A percentile compares a stretch with the other conserved stretches of the same genome.
Conservation (phyloP, 352 stramenopile species). For the Globisporangium okanoganense region DNA sequence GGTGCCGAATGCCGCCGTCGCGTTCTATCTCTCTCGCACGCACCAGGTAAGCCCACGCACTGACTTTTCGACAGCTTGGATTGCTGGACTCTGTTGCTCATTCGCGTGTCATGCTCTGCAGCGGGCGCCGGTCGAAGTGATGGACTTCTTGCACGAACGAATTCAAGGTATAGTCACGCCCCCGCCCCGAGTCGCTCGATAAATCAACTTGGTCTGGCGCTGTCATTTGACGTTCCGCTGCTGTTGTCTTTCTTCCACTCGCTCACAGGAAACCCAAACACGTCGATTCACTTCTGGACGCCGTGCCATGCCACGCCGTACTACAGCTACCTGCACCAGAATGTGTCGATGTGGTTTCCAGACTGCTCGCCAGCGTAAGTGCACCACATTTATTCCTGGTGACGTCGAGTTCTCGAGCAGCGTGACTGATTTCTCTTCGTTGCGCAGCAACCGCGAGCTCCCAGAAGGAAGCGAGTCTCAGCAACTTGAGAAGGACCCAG, state of each 20-base stretch:
- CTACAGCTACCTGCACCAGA: slow-evolving; percentile 84
- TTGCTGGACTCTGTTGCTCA: neutral
- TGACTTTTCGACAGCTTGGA: neutral
- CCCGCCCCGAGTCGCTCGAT: neutral
- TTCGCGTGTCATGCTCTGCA: slow-evolving; percentile 10
- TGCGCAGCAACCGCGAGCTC: slow-evolving; percentile 50
- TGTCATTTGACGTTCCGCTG: neutral
- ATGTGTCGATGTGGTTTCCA: slow-evolving; percentile 83
- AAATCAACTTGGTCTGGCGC: neutral
- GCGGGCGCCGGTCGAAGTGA: slow-evolving; percentile 71
- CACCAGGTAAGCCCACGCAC: slow-evolving; percentile 35
- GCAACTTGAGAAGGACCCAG: slow-evolving; percentile 52
- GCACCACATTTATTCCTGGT: neutral
- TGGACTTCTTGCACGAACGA: slow-evolving; percentile 66
- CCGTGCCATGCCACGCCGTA: slow-evolving; percentile 84
- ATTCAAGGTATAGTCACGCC: slow-evolving; percentile 37
- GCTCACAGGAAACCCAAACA: slow-evolving; percentile 28
- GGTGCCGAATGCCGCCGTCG: slow-evolving; percentile 56
- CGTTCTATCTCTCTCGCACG: slow-evolving; percentile 65
- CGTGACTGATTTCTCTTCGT: neutral
- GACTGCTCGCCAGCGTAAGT: slow-evolving; percentile 76
- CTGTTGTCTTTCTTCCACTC: neutral
- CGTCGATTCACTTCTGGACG: slow-evolving; percentile 83
- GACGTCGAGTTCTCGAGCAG: neutral
- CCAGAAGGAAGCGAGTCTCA: slow-evolving; percentile 62